Base-by-base conservation (phyloP, 371 early-diverging fungal species). In the Fennellomyces sp. region DNA sequence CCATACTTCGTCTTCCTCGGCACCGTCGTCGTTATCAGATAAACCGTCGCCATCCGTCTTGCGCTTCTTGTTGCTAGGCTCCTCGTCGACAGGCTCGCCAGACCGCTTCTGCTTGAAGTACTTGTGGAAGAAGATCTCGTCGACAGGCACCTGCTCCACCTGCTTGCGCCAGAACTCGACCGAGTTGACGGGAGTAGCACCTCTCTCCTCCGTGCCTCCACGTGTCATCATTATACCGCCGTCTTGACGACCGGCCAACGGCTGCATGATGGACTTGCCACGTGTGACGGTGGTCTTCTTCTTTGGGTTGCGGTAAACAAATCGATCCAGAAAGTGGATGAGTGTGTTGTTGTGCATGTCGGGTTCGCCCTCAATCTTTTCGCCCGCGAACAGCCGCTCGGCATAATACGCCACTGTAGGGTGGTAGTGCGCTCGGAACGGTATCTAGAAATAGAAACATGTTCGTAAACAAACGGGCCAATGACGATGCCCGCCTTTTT, bases 251-350 rank as follows among this genome's bases (percentile, higher is more conserved):
- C 52, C 75, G 19, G 63, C 75, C 61, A 83, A 57, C 58, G 86
- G 84, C 57, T 87, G 87, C 87, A 86, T 86, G 52, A 86, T 84
- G 15, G 86, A 78, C 26, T 72, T 72, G 33, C 83, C 86, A 55
- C 82, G 82, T 25, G 80, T 73, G 0, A 57, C 58, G 5, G 63
- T 31, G n/a, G 67, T 66, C 65, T 90, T 88, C 66, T 90, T 88
- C 81, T 96, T 96, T 31, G 98, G 92, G 74, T 94, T 95, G 73
- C 96, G 93, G 81, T 89, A 96, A 8, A 95, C 94, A 79, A 98
- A 97, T 50, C 92, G 85, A 70, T 98, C 97, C 56, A 98, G 81
- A 79, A 98, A 98, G 65, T 95, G 95, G 60, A 88, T 78, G 55
- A 97, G 77, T 2, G 97, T 94, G 74, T 94, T 94, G 66, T 90